Evolutionary conservation across 441 rosid species (phyloP), one percentile per base, ranked within the genome.

Genomic region (Bruguiera hainesii): DNA sequence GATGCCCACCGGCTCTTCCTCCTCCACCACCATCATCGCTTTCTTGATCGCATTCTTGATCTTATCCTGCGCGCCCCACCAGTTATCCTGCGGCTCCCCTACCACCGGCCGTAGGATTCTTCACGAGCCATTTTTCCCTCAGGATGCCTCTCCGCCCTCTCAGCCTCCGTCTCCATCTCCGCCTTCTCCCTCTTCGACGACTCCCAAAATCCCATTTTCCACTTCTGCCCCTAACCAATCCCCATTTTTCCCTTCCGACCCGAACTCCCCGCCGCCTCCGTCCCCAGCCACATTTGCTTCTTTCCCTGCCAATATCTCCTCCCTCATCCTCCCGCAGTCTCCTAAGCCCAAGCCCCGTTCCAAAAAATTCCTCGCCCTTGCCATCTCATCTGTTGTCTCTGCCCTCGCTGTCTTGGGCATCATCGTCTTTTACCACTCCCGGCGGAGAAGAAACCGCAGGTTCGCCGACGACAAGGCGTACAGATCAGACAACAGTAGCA

Each of bases 241-340:
- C 18, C 87, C 90, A 0, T 80, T 86, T 39, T 82, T 89, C 70
- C 98, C 98, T 0, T 56, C 91, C 57, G 82, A 69, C 73, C 85
- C 96, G 64, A 62, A 21, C 15, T 64, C 97, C 29, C 93, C 99
- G 7, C 98, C 98, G 0, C 96, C 97, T 50, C 93, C 96, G 4
- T 63, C 92, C 48, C 91, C 95, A 0, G 74, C 86, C 4, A 49
- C 84, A 7, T 86, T 81, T 61, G 96, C 96, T 11, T 90, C 99
- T 55, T 92, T 92, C 72, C 99, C 99, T 0, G 99, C 97, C 65
- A 92, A 96, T 69, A 89, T 96, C 73, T 90, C 98, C 75, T 90
- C 97, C 59, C 87, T 96, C 8, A 81, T 80, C 70, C 87, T 96
- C 59, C 99, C 99, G 18, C 83, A 79, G 66, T 72, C 93, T 19